A percentile compares a stretch with the other conserved stretches of the same genome.
phyloP scores from a whole-genome alignment of 2,329 filamentous ascomycete species.

The Hypoxylon sp. region DNA sequence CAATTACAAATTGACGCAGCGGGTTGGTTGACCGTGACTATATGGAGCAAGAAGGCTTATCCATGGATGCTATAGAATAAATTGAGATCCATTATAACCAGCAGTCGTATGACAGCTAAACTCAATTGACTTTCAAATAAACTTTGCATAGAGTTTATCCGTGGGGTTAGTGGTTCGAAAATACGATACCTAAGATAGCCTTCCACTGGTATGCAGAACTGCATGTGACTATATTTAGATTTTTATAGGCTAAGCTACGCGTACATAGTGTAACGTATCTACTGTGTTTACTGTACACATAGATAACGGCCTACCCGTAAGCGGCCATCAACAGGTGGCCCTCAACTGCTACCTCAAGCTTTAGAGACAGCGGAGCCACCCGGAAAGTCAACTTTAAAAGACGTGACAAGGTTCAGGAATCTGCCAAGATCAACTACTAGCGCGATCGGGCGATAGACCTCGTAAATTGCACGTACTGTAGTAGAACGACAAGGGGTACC shows the following conservation, averaged over 20 bases:
- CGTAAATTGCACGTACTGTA: constrained; percentile 20
- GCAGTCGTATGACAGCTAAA: constrained; percentile 8
- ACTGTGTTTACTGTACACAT: constrained; percentile 15
- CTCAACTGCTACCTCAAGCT: not conserved
- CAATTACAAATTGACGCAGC: not conserved
- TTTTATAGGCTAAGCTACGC: constrained; percentile 16
- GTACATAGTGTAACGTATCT: constrained; percentile 5
- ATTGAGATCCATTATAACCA: constrained; percentile 1
- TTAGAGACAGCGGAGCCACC: constrained; percentile 24
- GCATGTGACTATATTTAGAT: constrained; percentile 38
- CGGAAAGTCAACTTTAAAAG: constrained; percentile 29
- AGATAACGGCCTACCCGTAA: constrained; percentile 21
- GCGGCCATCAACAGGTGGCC: constrained; percentile 5
- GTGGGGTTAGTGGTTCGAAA: constrained; percentile 20
- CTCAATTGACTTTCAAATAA: constrained; percentile 14
- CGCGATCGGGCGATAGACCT: constrained; percentile 35
- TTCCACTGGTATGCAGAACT: not conserved
- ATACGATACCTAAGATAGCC: not conserved
- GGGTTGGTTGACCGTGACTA: not conserved
- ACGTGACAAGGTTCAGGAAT: constrained; percentile 33
- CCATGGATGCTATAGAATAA: not conserved
- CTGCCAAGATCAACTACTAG: constrained; percentile 40
- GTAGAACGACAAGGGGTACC: constrained; percentile 20
- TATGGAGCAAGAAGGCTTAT: not conserved
- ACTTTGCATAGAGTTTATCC: constrained; percentile 14